phyloP scores from a whole-genome alignment of 495 filamentous ascomycete genomes.

The Penicillium nucicola region DNA sequence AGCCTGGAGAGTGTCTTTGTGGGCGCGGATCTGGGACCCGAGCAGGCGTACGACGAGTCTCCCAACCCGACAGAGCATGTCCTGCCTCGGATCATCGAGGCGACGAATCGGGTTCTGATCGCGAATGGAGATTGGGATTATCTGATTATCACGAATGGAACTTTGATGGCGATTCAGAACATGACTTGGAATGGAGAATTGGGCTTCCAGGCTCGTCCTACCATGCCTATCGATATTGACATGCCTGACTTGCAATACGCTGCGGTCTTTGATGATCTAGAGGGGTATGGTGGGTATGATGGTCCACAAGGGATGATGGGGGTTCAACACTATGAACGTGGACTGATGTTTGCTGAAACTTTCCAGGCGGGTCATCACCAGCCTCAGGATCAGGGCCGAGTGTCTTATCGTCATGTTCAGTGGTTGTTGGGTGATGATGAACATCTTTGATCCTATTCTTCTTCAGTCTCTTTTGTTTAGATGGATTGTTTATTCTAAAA shows the following conservation, averaged over 20 bases:
- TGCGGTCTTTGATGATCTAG: not conserved
- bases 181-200: not conserved
- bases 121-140: conserved; percentile 3
- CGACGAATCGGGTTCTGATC: not conserved
- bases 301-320: conserved; percentile 1
- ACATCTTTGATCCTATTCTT: not conserved
- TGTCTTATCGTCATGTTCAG: conserved; percentile 1
- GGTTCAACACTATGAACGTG: conserved; percentile 1
- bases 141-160: not conserved
- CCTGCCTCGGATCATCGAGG: not conserved
- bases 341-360: conserved; percentile 3
- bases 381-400: not conserved
- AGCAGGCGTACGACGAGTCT: not conserved
- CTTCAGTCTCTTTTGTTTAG: too few species aligned
- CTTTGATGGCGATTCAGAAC: too few species aligned
- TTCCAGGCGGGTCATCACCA: conserved; percentile 1
- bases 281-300: not conserved
- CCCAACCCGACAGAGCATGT: not conserved
- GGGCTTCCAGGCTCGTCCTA: not conserved
- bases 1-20: conserved; percentile 1
- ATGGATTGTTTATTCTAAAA: too few species aligned
- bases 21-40: not conserved
- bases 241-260: conserved; percentile 1
- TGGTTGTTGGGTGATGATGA: conserved; percentile 3
- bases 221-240: not conserved